Evolutionary conservation across 352 stramenopile species (phyloP), one percentile per base, ranked within the genome.

Genomic region (Thalassiosira hispida): DNA sequence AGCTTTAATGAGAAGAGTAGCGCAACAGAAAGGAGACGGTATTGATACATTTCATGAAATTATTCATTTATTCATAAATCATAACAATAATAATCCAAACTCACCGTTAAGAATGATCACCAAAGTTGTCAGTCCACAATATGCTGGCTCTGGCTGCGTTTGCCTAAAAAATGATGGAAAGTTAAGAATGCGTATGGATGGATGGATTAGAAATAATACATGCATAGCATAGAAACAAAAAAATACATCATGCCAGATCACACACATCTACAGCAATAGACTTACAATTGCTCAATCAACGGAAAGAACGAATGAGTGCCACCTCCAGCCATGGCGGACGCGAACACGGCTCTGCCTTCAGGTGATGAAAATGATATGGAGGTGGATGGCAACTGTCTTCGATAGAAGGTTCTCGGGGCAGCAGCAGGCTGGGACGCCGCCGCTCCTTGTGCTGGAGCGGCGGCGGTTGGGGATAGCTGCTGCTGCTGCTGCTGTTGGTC

Each of bases 41-140:
- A 22, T 29, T 9, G 9, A 42, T 29, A 42, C 3, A 38, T 57
- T 44, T 2, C 7, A 68, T 5, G 20, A 5, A 57, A n/a, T n/a
- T n/a, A n/a, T n/a, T n/a, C n/a, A n/a, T n/a, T n/a, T n/a, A n/a
- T n/a, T n/a, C n/a, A n/a, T n/a, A n/a, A n/a, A n/a, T n/a, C n/a
- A n/a, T n/a, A n/a, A 42, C 1, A 38, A 42, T 42, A 61, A 2
- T 7, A 42, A n/a, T 65, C 22, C 9, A 42, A 1, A 47, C 71
- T 63, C 23, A 73, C 71, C 72, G 87, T 97, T 97, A n/a, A 97
- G 85, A 6, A 93, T 75, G 69, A 97, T 94, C 0, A 92, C 87
- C 18, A 97, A 73, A 18, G 94, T 95, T 11, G 82, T 87, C n/a
- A 96, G 61, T 42, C 94, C 94, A 84, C 94, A 97, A 86, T 91